A percentile compares a stretch with the other conserved stretches of the same genome.
phyloP scores from a whole-genome alignment of 2,329 filamentous ascomycete species.

The Orbilia brochopaga region DNA sequence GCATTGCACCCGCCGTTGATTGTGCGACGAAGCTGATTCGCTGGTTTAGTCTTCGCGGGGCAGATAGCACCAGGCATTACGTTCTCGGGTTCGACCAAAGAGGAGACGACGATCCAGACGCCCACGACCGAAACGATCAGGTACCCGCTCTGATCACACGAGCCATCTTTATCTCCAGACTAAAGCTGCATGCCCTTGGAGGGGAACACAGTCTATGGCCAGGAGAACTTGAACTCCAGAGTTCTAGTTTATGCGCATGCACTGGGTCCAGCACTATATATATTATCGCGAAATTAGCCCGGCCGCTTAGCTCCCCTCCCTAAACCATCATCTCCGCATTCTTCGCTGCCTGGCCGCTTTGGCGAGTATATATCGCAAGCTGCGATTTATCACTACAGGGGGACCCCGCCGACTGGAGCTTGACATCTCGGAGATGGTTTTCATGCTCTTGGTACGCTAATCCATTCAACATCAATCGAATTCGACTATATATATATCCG shows the following conservation, averaged over 20 bases:
- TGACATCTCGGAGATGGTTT: too few relatives aligned
- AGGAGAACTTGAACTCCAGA: neutral
- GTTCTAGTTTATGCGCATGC: neutral
- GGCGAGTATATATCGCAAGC: conserved; percentile 8
- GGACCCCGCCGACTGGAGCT: too few relatives aligned
- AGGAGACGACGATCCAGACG: conserved; percentile 22
- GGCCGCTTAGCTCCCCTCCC: conserved; percentile 10
- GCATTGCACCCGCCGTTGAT: conserved; percentile 11
- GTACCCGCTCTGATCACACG: conserved; percentile 41
- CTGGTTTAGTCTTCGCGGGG: conserved; percentile 11
- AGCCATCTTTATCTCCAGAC: conserved; percentile 24
- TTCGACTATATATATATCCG: too few relatives aligned
- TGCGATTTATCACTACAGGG: too few relatives aligned
- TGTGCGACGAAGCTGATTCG: conserved; percentile 48
- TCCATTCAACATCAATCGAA: too few relatives aligned
- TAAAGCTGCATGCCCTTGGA: conserved; percentile 28
- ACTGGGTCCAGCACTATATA: conserved; percentile 4
- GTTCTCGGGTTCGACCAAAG: conserved; percentile 17
- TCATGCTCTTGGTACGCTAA: too few relatives aligned
- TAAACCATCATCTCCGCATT: conserved; percentile 22
- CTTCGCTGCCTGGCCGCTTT: conserved; percentile 25
- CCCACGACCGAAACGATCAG: conserved; percentile 34
- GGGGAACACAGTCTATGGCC: conserved; percentile 11
- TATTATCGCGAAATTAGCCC: conserved; percentile 43
- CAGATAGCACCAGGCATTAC: conserved; percentile 22